Conservation (phyloP, 768 basidiomycete species). For the Pisolithus marmoratus region DNA sequence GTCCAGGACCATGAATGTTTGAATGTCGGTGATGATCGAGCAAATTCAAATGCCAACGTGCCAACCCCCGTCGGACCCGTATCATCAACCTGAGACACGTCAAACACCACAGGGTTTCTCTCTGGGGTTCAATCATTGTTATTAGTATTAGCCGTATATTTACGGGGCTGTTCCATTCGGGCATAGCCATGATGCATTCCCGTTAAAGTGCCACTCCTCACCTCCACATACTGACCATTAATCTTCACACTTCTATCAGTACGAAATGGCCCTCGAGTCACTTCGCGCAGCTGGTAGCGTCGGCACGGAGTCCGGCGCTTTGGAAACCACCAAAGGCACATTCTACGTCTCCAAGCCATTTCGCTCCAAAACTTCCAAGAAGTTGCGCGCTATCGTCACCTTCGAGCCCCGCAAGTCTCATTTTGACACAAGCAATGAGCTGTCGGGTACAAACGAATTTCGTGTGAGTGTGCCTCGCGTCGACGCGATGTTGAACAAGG, state of each 20-base stretch:
- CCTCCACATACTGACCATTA: neutral
- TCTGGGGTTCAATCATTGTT: too few species aligned
- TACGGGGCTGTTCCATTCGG: too few species aligned
- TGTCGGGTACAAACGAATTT: conserved; percentile 77
- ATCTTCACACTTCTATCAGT: neutral
- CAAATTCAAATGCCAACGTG: too few species aligned
- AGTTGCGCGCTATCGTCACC: conserved; percentile 74
- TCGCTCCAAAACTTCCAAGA: conserved; percentile 68
- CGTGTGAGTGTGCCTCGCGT: conserved; percentile 40
- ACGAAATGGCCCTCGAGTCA: neutral
- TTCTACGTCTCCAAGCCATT: conserved; percentile 73
- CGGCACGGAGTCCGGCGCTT: conserved; percentile 20
- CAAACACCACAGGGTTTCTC: too few species aligned
- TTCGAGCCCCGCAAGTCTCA: conserved; percentile 83
- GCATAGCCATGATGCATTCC: too few species aligned
- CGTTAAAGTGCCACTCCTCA: too few species aligned
- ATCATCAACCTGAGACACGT: too few species aligned
- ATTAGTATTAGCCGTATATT: too few species aligned
- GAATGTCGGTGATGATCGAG: too few species aligned
- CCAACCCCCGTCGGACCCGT: too few species aligned
- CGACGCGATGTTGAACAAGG: conserved; percentile 1
- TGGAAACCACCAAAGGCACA: conserved; percentile 56
- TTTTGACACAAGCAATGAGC: conserved; percentile 78
- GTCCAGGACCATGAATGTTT: too few species aligned
- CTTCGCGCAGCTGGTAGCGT: neutral